Conservation (phyloP, 1,284 basidiomycete genomes). For the Moesziomyces antarcticus region DNA sequence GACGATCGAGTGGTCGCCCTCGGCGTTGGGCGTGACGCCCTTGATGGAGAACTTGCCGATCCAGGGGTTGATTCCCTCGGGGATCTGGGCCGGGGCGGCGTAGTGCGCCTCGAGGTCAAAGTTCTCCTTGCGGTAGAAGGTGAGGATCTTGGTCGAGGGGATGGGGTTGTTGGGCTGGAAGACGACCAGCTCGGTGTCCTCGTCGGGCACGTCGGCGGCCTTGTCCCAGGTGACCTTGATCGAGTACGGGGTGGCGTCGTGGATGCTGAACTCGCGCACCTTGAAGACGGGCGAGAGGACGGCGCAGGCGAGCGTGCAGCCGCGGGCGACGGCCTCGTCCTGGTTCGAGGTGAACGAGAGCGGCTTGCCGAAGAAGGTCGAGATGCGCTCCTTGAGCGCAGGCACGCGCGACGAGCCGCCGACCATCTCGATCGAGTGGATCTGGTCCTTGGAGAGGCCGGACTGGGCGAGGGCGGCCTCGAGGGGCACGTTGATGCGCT, state of each 20-base stretch:
- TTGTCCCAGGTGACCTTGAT: slow-evolving; percentile 68
- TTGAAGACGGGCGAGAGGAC: slow-evolving; percentile 67
- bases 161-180: slow-evolving; percentile 68
- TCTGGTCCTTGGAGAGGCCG: slow-evolving; percentile 64
- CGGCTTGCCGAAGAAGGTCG: slow-evolving; percentile 56
- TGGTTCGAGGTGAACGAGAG: slow-evolving; percentile 67
- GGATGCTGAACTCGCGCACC: slow-evolving; percentile 65
- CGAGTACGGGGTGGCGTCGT: slow-evolving; percentile 66
- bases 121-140: slow-evolving; percentile 68
- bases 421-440: slow-evolving; percentile 65
- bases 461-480: slow-evolving; percentile 62
- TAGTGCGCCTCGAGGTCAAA: slow-evolving; percentile 65
- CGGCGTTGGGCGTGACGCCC: slow-evolving; percentile 63
- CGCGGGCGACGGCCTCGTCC: slow-evolving; percentile 66
- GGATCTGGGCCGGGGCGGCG: slow-evolving; percentile 56
- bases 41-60: slow-evolving; percentile 65
- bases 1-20: slow-evolving; percentile 67
- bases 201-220: slow-evolving; percentile 65
- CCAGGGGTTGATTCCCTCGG: slow-evolving; percentile 64
- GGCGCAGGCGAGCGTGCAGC: slow-evolving; percentile 67
- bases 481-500: slow-evolving; percentile 58
- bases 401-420: slow-evolving; percentile 66
- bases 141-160: slow-evolving; percentile 67
- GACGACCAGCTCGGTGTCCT: slow-evolving; percentile 67
- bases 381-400: slow-evolving; percentile 64